Conservation (phyloP, 352 stramenopile species). For the Thalassiosira hispida region DNA sequence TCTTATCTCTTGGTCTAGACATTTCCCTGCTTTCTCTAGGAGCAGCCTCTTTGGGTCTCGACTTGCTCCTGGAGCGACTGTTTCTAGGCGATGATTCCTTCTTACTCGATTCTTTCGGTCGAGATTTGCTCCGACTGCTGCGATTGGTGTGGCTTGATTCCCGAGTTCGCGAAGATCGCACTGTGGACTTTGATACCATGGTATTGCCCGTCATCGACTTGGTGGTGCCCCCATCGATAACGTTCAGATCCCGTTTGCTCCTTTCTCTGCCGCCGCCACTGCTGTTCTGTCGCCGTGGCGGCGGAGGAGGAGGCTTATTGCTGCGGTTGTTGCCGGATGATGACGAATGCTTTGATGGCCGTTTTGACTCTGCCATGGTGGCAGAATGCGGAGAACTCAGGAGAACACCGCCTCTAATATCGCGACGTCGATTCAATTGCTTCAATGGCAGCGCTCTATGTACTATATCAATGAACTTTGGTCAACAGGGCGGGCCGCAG, state of each 20-base stretch:
- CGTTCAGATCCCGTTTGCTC: not conserved
- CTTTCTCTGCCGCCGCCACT: not conserved
- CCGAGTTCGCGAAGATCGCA: not conserved
- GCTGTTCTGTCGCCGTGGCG: slow-evolving; percentile 5
- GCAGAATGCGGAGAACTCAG: too few relatives aligned
- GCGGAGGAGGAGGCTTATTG: slow-evolving; percentile 2
- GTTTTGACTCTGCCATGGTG: not conserved
- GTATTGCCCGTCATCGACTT: too few relatives aligned
- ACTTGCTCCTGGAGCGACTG: slow-evolving; percentile 16
- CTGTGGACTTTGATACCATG: not conserved
- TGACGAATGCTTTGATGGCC: not conserved
- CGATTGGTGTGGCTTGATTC: not conserved
- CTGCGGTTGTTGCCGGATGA: not conserved
- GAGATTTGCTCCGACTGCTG: not conserved
- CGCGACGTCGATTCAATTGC: too few relatives aligned
- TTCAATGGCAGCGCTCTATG: too few relatives aligned
- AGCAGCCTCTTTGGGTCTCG: not conserved
- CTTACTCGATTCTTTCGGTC: slow-evolving; percentile 7
- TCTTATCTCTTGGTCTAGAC: not conserved
- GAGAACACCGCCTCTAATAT: too few relatives aligned
- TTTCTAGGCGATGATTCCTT: not conserved
- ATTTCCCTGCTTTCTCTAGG: not conserved
- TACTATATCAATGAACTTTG: too few relatives aligned
- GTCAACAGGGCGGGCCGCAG: too few relatives aligned
- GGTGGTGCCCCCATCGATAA: not conserved